A percentile compares a stretch with the other conserved stretches of the same genome.
Evolutionary conservation across 441 rosid genomes (phyloP).

Genomic region (Erysimum cheiri): DNA sequence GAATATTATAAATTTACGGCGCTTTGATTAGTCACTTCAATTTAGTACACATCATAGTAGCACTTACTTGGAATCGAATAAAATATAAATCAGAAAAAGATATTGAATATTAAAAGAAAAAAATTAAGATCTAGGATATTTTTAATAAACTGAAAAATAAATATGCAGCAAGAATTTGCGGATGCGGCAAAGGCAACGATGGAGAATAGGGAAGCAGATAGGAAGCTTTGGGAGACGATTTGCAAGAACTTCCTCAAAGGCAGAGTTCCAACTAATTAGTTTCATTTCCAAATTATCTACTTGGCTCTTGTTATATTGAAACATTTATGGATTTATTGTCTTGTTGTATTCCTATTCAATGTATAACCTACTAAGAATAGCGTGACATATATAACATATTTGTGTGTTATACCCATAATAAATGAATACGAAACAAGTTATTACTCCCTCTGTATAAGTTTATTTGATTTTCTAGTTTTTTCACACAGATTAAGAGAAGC

Average conservation of each 20-base stretch:
- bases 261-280: constrained; percentile 25
- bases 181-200: constrained; percentile 60
- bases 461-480: too few species aligned
- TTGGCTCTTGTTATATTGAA: constrained; percentile 3
- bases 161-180: constrained; percentile 62
- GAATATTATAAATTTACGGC: neutral
- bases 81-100: neutral
- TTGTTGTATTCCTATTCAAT: neutral
- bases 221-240: constrained; percentile 63
- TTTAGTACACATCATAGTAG: constrained; percentile 8
- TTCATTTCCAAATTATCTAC: constrained; percentile 10
- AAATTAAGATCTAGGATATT: neutral
- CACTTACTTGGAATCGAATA: neutral
- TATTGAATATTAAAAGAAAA: neutral
- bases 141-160: neutral
- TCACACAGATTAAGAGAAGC: too few species aligned
- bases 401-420: too few species aligned
- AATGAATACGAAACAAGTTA: too few species aligned
- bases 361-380: neutral
- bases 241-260: constrained; percentile 82
- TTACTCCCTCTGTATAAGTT: too few species aligned
- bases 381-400: too few species aligned
- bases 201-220: constrained; percentile 67
- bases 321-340: constrained; percentile 13
- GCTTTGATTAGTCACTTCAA: neutral